Conservation (phyloP, 768 basidiomycete genomes). For the Podaxis rugospora region DNA sequence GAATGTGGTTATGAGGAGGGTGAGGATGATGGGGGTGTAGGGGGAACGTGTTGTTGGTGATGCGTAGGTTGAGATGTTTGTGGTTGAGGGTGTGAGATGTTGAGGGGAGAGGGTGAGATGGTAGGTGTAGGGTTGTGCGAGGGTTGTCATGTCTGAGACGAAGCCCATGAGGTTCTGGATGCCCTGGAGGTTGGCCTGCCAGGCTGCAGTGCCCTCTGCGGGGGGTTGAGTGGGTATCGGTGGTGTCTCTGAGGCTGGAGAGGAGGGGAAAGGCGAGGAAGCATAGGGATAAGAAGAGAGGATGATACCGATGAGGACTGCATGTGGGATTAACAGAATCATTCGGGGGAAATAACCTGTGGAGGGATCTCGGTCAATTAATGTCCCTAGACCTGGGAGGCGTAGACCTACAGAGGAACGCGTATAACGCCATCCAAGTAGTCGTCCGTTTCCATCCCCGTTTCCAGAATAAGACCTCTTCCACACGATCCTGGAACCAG, state of each 20-base stretch:
- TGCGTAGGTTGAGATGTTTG: slow-evolving; percentile 15
- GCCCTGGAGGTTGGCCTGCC: slow-evolving; percentile 84
- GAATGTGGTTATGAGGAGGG: slow-evolving; percentile 41
- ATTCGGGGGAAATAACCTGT: slow-evolving; percentile 76
- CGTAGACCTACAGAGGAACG: slow-evolving; percentile 66
- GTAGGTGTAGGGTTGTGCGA: slow-evolving; percentile 44
- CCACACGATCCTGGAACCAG: slow-evolving; percentile 85
- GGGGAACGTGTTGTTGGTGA: slow-evolving; percentile 29
- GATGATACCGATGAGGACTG: slow-evolving; percentile 57
- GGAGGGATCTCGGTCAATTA: not conserved
- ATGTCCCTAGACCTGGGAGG: not conserved
- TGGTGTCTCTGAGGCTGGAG: slow-evolving; percentile 5
- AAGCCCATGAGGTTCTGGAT: slow-evolving; percentile 91
- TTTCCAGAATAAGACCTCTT: slow-evolving; percentile 84
- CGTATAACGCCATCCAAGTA: slow-evolving; percentile 73
- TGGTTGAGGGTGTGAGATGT: slow-evolving; percentile 24
- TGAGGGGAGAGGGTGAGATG: slow-evolving; percentile 47
- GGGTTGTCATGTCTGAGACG: slow-evolving; percentile 65
- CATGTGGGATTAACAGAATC: slow-evolving; percentile 65
- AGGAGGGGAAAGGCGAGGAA: slow-evolving; percentile 15
- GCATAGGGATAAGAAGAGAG: slow-evolving; percentile 59
- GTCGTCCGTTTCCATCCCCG: slow-evolving; percentile 67
- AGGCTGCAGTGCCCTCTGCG: slow-evolving; percentile 67
- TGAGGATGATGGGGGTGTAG: slow-evolving; percentile 51
- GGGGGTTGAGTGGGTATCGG: slow-evolving; percentile 31